Evolutionary conservation across 768 basidiomycete genomes (phyloP).

Genomic region (Pleurotus tuber-regium): DNA sequence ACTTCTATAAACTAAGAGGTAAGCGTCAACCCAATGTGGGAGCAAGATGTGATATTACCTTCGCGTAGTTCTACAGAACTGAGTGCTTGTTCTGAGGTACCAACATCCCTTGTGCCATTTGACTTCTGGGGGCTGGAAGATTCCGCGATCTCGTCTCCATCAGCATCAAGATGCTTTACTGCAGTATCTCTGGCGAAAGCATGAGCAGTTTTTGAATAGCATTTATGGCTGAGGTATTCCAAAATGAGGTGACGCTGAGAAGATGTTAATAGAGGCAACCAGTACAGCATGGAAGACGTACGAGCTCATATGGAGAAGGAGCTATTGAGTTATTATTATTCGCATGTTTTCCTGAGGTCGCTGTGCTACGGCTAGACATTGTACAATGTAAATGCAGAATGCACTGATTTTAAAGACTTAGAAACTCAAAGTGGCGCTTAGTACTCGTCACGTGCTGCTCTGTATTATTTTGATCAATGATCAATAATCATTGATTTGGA

Average conservation of each 20-base stretch:
- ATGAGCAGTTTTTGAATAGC: constrained; percentile 67
- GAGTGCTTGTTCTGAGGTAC: constrained; percentile 37
- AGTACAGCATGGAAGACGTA: constrained; percentile 2
- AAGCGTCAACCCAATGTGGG: background rate
- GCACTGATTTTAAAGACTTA: too few species aligned
- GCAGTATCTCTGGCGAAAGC: constrained; percentile 66
- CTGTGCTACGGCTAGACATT: too few species aligned
- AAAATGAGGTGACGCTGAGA: constrained; percentile 64
- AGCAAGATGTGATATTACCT: constrained; percentile 36
- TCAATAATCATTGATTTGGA: too few species aligned
- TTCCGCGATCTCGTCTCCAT: constrained; percentile 62
- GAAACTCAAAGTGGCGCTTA: too few species aligned
- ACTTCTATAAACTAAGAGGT: constrained; percentile 50
- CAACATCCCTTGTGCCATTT: constrained; percentile 14
- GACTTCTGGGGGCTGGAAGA: constrained; percentile 19
- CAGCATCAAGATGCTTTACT: constrained; percentile 60
- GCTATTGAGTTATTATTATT: background rate
- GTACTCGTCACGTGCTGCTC: too few species aligned
- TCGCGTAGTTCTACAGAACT: constrained; percentile 50
- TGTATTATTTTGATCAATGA: too few species aligned
- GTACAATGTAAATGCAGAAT: too few species aligned
- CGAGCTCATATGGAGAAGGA: constrained; percentile 16
- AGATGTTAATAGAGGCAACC: constrained; percentile 2
- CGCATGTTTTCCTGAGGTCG: too few species aligned
- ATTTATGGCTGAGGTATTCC: constrained; percentile 74